Percentiles rank a stretch among this genome's conserved stretches.
Conservation (phyloP, 1,284 basidiomycete species). For the Microbotryum scabiosae region DNA sequence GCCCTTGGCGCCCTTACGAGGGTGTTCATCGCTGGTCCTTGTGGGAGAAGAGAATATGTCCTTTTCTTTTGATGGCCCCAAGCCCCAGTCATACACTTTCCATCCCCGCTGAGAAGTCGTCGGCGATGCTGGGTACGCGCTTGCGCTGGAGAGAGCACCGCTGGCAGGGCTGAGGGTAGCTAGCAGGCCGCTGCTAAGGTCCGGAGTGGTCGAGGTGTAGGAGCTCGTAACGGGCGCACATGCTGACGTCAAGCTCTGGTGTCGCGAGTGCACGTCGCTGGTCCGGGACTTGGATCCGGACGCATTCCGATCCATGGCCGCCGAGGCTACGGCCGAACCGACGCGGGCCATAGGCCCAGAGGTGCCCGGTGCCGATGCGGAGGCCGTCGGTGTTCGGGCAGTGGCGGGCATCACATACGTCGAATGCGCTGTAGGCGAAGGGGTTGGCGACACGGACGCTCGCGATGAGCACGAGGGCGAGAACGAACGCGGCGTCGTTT, state of each 20-base stretch:
- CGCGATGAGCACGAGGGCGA: not conserved
- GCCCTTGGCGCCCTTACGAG: not conserved
- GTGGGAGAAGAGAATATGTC: not conserved
- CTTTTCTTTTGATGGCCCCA: not conserved
- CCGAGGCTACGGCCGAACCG: constrained; percentile 1
- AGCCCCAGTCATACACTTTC: constrained; percentile 24
- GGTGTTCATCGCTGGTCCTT: not conserved
- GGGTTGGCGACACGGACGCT: constrained; percentile 1
- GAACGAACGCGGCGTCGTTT: too few relatives aligned
- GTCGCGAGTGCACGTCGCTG: constrained; percentile 20
- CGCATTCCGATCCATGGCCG: constrained; percentile 20
- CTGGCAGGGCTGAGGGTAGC: constrained; percentile 2
- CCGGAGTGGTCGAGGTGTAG: constrained; percentile 9
- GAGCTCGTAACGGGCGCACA: constrained; percentile 24
- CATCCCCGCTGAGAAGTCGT: constrained; percentile 1
- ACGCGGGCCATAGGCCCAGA: constrained; percentile 5
- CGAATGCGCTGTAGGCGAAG: constrained; percentile 7
- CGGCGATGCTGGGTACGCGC: not conserved
- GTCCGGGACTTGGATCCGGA: constrained; percentile 5
- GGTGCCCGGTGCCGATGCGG: not conserved
- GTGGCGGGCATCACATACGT: not conserved
- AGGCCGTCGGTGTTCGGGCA: too few relatives aligned
- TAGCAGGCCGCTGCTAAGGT: not conserved
- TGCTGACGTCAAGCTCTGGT: constrained; percentile 24
- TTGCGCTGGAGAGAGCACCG: not conserved